These are phyloP conservation scores for Cymbidium sinense DNA, from an alignment of 106 monocot species.

Conservation along the genomic window DNA sequence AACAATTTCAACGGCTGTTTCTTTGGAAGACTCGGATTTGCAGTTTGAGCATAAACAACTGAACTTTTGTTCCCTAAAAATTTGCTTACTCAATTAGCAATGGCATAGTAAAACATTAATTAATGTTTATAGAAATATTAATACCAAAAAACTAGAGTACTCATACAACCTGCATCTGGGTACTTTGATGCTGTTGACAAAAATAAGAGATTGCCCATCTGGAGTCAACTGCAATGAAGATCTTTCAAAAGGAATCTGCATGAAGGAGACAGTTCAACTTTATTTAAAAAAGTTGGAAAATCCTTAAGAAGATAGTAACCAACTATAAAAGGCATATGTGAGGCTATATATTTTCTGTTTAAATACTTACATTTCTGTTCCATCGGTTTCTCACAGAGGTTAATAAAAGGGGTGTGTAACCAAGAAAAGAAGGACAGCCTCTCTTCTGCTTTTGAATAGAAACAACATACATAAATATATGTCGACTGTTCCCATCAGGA, in stretches of 20 bases:
- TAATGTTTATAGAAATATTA: not conserved
- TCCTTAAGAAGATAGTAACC: not conserved
- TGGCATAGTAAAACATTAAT: not conserved
- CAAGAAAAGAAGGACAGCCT: conserved; percentile 60
- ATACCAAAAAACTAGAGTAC: conserved; percentile 5
- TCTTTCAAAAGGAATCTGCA: conserved; percentile 54
- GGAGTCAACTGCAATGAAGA: conserved; percentile 61
- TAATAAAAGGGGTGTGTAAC: conserved; percentile 52
- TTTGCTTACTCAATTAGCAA: conserved; percentile 10
- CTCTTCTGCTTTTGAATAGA: conserved; percentile 17
- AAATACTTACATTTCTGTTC: conserved; percentile 38
- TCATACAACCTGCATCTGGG: conserved; percentile 79
- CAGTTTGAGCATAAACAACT: conserved; percentile 65
- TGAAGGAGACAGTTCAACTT: conserved; percentile 7
- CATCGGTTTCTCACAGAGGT: conserved; percentile 15
- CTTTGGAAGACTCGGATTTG: conserved; percentile 24
- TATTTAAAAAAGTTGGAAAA: not conserved
- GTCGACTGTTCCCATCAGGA: conserved; percentile 25
- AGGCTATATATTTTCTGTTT: not conserved
- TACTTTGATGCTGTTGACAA: conserved; percentile 50
- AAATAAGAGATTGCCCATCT: conserved; percentile 50
- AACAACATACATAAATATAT: conserved; percentile 59
- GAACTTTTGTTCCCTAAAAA: conserved; percentile 53
- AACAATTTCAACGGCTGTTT: conserved; percentile 57
- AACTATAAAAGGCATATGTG: not conserved